phyloP scores from a whole-genome alignment of 805 yeast genomes.

The Candida hispaniensis region DNA sequence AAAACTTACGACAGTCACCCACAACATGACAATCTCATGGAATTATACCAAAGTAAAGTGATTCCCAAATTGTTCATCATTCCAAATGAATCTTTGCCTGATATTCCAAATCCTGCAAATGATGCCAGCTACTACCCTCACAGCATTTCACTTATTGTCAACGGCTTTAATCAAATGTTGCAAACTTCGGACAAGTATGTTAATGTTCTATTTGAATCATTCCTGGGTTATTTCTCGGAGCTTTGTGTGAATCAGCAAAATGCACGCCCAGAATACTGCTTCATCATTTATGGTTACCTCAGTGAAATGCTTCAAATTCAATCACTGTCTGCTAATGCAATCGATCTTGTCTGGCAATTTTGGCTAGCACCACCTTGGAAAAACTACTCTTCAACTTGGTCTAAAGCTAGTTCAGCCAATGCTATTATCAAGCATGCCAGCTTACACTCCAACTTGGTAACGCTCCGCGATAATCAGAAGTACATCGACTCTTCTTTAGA shows the following conservation, averaged over 20 bases:
- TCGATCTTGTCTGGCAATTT: slow-evolving; percentile 10
- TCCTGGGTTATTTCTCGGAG: slow-evolving; percentile 8
- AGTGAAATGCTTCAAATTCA: slow-evolving; percentile 8
- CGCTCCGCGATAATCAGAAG: too few relatives aligned
- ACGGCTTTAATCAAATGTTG: slow-evolving; percentile 13
- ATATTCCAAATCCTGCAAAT: slow-evolving; percentile 11
- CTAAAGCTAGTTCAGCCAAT: slow-evolving; percentile 1
- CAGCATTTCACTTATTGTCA: slow-evolving; percentile 6
- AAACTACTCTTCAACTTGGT: slow-evolving; percentile 4
- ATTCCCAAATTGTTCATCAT: too few relatives aligned
- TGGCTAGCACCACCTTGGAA: slow-evolving; percentile 14
- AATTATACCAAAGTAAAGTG: too few relatives aligned
- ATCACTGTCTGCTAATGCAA: not conserved
- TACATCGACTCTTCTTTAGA: slow-evolving; percentile 10
- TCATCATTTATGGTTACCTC: slow-evolving; percentile 5
- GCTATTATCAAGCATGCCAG: slow-evolving; percentile 14
- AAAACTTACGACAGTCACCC: slow-evolving; percentile 70
- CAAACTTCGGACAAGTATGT: slow-evolving; percentile 2
- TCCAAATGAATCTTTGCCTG: too few relatives aligned
- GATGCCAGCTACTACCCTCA: slow-evolving; percentile 10
- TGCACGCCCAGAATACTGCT: slow-evolving; percentile 8
- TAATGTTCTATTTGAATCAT: slow-evolving; percentile 3
- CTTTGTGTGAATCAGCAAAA: slow-evolving; percentile 2
- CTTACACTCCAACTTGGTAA: slow-evolving; percentile 7
- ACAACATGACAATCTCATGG: too few relatives aligned